Evolutionary conservation across 73 alveolate genomes (phyloP), one percentile per base, ranked within the genome.

Genomic region (Stentor roeselii): DNA sequence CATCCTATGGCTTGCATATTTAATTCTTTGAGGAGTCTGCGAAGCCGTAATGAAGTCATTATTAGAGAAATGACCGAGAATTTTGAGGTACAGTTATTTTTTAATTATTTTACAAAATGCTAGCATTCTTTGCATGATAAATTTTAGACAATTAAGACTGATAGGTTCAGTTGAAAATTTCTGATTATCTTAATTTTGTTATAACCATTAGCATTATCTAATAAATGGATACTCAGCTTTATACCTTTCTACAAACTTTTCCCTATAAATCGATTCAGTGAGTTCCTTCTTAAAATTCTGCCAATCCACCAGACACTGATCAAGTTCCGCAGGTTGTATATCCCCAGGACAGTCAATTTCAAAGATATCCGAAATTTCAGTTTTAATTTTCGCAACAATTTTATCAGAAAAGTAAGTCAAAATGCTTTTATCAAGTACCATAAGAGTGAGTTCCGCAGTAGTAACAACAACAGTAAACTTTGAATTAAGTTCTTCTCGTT

Each of bases 1-100:
- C 50, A 91, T 39, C 99, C 99, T n/a, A n/a, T 95, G n/a, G 87
- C 97, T 21, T 95, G 97, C 60, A 41, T 89, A 42, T 80, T 95
- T 75, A 90, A 95, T 59, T n/a, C n/a, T n/a, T n/a, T n/a, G n/a
- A n/a, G n/a, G n/a, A n/a, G n/a, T n/a, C n/a, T n/a, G n/a, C n/a
- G n/a, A n/a, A n/a, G n/a, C n/a, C n/a, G n/a, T n/a, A n/a, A n/a
- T n/a, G n/a, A n/a, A n/a, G n/a, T n/a, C n/a, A n/a, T n/a, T n/a
- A n/a, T n/a, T n/a, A n/a, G n/a, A n/a, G n/a, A n/a, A n/a, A n/a
- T n/a, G n/a, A n/a, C n/a, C n/a, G n/a, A n/a, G n/a, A n/a, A n/a
- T n/a, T n/a, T n/a, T n/a, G n/a, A n/a, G n/a, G n/a, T n/a, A n/a
- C n/a, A n/a, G n/a, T n/a, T n/a, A n/a, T n/a, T n/a, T n/a, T n/a